Percentiles rank a stretch among this genome's conserved stretches.
These are phyloP conservation scores for Musa beccarii DNA, from an alignment of 176 grass and related monocot species.

Conservation along the genomic window DNA sequence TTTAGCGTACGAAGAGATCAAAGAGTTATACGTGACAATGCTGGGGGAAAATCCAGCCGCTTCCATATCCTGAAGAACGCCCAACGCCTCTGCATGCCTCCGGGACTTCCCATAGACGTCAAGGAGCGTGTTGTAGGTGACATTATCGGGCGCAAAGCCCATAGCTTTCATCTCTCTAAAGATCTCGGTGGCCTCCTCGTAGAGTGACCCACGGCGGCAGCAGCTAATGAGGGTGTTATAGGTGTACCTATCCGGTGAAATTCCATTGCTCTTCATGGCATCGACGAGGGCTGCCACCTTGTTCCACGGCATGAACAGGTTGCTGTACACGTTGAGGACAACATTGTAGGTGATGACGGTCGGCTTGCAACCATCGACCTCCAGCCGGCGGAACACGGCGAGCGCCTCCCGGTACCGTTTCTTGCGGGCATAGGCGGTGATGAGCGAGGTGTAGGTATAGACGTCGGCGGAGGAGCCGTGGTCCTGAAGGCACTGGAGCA, in stretches of 20 bases:
- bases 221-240: constrained; percentile 89
- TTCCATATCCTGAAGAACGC: constrained; percentile 66
- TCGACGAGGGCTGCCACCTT: constrained; percentile 53
- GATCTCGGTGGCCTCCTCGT: constrained; percentile 47
- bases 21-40: constrained; percentile 65
- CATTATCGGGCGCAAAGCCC: constrained; percentile 55
- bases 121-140: constrained; percentile 75
- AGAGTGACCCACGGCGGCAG: constrained; percentile 48
- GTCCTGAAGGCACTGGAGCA: constrained; percentile 29
- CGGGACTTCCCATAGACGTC: constrained; percentile 79
- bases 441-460: constrained; percentile 56
- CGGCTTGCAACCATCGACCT: constrained; percentile 38
- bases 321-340: constrained; percentile 78
- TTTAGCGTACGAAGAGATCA: constrained; percentile 68
- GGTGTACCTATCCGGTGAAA: constrained; percentile 64
- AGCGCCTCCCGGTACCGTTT: constrained; percentile 50
- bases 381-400: constrained; percentile 52
- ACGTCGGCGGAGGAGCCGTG: constrained; percentile 19
- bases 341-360: constrained; percentile 83
- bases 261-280: constrained; percentile 45
- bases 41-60: constrained; percentile 44
- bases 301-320: constrained; percentile 61
- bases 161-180: constrained; percentile 63
- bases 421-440: constrained; percentile 52
- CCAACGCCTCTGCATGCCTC: constrained; percentile 45